These are phyloP conservation scores for Apiospora malaysiana DNA, from an alignment of 2,329 filamentous ascomycete species.

Conservation along the genomic window DNA sequence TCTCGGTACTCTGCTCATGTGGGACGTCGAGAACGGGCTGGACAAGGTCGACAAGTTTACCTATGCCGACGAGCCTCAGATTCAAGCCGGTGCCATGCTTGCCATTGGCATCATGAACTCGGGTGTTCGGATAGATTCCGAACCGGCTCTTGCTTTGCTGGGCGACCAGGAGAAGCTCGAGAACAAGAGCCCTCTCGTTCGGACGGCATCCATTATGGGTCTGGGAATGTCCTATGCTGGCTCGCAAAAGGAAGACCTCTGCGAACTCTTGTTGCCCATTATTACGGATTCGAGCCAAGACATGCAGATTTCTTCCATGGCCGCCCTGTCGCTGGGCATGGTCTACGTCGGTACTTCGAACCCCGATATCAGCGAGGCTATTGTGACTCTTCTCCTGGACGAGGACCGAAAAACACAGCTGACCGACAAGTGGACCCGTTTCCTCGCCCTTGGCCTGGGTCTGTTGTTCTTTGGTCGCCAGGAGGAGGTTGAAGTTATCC, in stretches of 20 bases:
- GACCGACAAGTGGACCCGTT: conserved; percentile 98
- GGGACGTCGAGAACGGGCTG: conserved; percentile 91
- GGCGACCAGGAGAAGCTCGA: conserved; percentile 81
- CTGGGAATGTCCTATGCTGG: conserved; percentile 93
- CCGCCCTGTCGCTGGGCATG: conserved; percentile 86
- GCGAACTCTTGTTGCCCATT: conserved; percentile 84
- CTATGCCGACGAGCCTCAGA: conserved; percentile 78
- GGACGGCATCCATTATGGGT: conserved; percentile 91
- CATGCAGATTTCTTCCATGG: conserved; percentile 97
- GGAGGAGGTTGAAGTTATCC: conserved; percentile 97
- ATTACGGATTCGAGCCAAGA: conserved; percentile 83
- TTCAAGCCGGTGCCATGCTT: conserved; percentile 89
- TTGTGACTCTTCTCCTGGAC: conserved; percentile 91
- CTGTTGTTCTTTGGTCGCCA: conserved; percentile 95
- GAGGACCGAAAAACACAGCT: conserved; percentile 89
- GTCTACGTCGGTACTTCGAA: conserved; percentile 94
- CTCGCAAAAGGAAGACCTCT: conserved; percentile 87
- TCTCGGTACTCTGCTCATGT: conserved; percentile 86
- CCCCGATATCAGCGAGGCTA: conserved; percentile 87
- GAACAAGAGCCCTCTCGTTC: conserved; percentile 77
- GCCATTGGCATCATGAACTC: conserved; percentile 97
- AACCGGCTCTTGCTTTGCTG: conserved; percentile 87
- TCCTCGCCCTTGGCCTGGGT: conserved; percentile 91
- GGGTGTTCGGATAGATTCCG: conserved; percentile 85
- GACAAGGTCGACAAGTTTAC: conserved; percentile 96